Evolutionary conservation across 2,329 filamentous ascomycete species (phyloP).

Genomic region (Colletotrichum eremochloae): DNA sequence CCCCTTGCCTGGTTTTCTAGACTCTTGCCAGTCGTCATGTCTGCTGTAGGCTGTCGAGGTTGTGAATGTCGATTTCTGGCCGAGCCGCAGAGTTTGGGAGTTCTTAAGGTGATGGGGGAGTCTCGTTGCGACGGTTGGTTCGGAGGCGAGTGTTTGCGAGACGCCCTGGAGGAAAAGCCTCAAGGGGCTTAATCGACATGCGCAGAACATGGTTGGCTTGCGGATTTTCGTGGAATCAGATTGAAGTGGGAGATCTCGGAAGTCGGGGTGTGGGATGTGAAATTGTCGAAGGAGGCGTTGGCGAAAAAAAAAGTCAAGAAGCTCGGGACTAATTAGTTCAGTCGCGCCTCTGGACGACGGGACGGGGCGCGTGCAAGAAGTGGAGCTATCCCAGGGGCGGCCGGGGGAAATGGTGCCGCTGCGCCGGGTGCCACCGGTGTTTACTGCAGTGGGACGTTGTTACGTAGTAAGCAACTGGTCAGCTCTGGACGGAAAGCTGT

Average conservation of each 20-base stretch:
- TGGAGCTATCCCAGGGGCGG: constrained; percentile 2
- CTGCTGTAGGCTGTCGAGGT: neutral
- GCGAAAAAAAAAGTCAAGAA: constrained; percentile 23
- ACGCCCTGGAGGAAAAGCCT: constrained; percentile 64
- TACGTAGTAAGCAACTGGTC: neutral
- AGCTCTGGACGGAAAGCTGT: neutral
- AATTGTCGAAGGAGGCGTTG: neutral
- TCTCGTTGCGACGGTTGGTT: constrained; percentile 28
- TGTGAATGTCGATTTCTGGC: constrained; percentile 10
- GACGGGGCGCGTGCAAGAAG: constrained; percentile 20
- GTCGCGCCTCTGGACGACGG: constrained; percentile 26
- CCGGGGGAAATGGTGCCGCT: constrained; percentile 22
- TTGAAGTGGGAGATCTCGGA: neutral
- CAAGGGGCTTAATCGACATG: constrained; percentile 61
- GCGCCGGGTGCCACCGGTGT: constrained; percentile 22
- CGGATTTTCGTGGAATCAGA: neutral
- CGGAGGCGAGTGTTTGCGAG: constrained; percentile 54
- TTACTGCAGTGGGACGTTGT: neutral
- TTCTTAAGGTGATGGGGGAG: constrained; percentile 11
- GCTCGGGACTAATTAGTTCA: constrained; percentile 20
- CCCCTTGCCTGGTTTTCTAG: constrained; percentile 31
- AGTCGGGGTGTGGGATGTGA: neutral
- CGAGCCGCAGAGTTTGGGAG: neutral
- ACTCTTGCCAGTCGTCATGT: constrained; percentile 41
- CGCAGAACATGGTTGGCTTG: constrained; percentile 59